Evolutionary conservation across 2,329 filamentous ascomycete genomes (phyloP), one percentile per base, ranked within the genome.

Genomic region (Huntiella bhutanensis): DNA sequence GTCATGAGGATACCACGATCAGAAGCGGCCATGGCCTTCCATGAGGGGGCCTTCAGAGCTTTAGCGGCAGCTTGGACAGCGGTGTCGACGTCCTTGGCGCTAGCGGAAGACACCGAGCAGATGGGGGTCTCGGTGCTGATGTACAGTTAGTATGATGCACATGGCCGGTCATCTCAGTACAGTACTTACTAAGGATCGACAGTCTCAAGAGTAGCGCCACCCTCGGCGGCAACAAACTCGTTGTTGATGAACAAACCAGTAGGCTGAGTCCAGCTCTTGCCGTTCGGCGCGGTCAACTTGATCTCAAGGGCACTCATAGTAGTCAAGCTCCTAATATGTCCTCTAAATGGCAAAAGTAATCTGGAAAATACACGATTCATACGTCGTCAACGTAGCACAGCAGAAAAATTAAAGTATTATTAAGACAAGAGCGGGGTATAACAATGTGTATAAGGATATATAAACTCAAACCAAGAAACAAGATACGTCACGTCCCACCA

Each of bases 171-270:
- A 10, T 13, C 13, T 5, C 15, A 22, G 43, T 17, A 13, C 32
- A 28, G 15, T 33, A 57, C 67, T 51, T 64, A 82, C 77, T 71
- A 71, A 40, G 82, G 82, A 57, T 84, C 84, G 55, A 84, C 71
- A 13, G 73, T 71, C 11, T 69, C 64, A 46, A 86, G 69, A 53
- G 70, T 82, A 56, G 77, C 68, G 39, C 71, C 76, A 11, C 70
- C 71, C 58, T 70, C 75, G 47, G 77, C 74, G 55, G 74, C 68
- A 45, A 84, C 76, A 59, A 82, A 87, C 58, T 85, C 79, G 53
- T 86, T 85, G 65, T 83, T 81, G 64, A 87, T 85, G 62, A 86
- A 87, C 6, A 88, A 69, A n/a, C 83, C 83, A 39, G 73, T 67
- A 2, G 82, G 81, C 64, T 85, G 80, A 10, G 62, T 66, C 62